These are phyloP conservation scores for Talaromyces sp. DNA, from an alignment of 2,329 filamentous ascomycete species.

Conservation along the genomic window DNA sequence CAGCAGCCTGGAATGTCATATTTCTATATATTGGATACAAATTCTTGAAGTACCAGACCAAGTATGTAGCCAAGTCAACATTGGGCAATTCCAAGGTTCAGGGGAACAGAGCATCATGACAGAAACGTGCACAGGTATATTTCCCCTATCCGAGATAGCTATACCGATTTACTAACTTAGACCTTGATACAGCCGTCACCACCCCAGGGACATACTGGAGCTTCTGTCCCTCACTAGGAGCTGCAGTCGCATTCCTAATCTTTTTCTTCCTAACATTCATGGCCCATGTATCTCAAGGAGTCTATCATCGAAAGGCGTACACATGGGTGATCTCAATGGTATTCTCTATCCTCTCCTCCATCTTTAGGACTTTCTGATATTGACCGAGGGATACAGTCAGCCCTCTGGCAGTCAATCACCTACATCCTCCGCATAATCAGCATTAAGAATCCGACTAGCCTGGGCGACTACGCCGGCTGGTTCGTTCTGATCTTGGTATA, in stretches of 20 bases:
- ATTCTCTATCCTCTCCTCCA: neutral
- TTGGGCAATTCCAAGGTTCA: neutral
- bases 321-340: constrained; percentile 18
- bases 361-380: neutral
- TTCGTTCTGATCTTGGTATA: constrained; percentile 14
- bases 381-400: neutral
- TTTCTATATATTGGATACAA: neutral
- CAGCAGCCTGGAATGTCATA: neutral
- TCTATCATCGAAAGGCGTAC: constrained; percentile 13
- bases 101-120: neutral
- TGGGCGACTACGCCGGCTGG: constrained; percentile 25
- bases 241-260: constrained; percentile 12
- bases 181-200: constrained; percentile 3
- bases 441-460: constrained; percentile 41
- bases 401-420: constrained; percentile 34
- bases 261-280: constrained; percentile 8
- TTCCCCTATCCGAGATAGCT: neutral
- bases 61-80: too few relatives aligned
- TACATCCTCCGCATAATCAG: constrained; percentile 44
- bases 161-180: neutral
- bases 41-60: neutral
- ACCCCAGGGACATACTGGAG: constrained; percentile 14
- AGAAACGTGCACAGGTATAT: neutral
- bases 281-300: constrained; percentile 9
- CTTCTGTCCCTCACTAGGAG: constrained; percentile 13